Evolutionary conservation across 2,329 filamentous ascomycete genomes (phyloP).

Genomic region (Xylariaceae sp.): DNA sequence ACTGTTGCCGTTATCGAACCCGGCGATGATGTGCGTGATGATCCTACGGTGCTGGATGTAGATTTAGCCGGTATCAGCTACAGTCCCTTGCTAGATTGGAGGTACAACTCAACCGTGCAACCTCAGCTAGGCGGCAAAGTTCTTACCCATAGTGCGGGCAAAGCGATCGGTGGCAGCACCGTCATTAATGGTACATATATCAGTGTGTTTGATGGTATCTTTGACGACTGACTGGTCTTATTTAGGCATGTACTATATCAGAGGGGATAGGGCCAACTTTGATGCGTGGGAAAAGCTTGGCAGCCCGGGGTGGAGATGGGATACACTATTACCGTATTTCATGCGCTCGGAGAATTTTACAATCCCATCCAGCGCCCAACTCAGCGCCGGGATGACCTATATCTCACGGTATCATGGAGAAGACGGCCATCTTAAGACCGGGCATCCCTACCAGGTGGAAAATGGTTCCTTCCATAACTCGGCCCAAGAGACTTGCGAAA

Average conservation of each 20-base stretch:
- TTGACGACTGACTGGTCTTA: background rate
- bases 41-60: conserved; percentile 15
- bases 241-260: conserved; percentile 8
- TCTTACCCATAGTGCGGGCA: background rate
- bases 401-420: background rate
- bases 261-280: background rate
- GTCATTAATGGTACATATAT: conserved; percentile 7
- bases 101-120: background rate
- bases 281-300: conserved; percentile 11
- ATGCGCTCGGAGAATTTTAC: background rate
- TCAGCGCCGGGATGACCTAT: background rate
- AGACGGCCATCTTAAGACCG: background rate
- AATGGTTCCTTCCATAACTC: background rate
- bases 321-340: conserved; percentile 1
- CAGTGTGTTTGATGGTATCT: background rate
- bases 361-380: background rate
- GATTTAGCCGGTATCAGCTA: background rate
- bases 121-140: background rate
- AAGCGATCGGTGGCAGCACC: conserved; percentile 3
- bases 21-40: conserved; percentile 20
- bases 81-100: background rate
- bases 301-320: conserved; percentile 5
- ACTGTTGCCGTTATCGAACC: conserved; percentile 25
- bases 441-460: background rate
- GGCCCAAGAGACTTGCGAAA: background rate